These are phyloP conservation scores for Magnusiomyces sp. DNA, from an alignment of 1,139 yeast species.

Conservation along the genomic window DNA sequence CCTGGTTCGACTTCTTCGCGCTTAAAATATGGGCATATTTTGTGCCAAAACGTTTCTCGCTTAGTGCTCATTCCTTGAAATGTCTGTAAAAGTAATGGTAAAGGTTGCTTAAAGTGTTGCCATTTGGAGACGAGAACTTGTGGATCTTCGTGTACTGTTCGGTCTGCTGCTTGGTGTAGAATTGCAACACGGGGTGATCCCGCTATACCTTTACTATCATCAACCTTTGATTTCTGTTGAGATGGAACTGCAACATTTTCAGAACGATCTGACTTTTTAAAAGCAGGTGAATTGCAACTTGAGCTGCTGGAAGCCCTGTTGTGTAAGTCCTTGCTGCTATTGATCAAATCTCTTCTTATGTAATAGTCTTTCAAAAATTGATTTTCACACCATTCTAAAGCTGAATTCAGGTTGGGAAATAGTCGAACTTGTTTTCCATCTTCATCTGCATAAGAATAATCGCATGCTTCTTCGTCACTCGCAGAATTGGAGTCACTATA, in stretches of 20 bases:
- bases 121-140: conserved; percentile 23
- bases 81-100: conserved; percentile 60
- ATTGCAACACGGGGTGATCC: conserved; percentile 62
- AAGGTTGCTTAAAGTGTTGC: conserved; percentile 44
- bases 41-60: conserved; percentile 59
- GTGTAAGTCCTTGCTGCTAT: conserved; percentile 21
- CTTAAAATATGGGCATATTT: conserved; percentile 45
- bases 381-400: conserved; percentile 96
- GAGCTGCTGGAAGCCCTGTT: conserved; percentile 1
- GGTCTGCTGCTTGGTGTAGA: conserved; percentile 54
- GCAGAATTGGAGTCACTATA: background rate
- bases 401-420: conserved; percentile 71
- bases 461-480: conserved; percentile 7
- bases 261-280: background rate
- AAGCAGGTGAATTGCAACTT: background rate
- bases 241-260: background rate
- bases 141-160: conserved; percentile 38
- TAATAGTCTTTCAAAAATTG: conserved; percentile 67
- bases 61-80: conserved; percentile 57
- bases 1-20: conserved; percentile 44
- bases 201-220: conserved; percentile 1
- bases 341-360: conserved; percentile 28
- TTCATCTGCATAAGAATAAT: conserved; percentile 18
- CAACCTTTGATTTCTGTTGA: background rate
- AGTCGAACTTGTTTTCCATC: conserved; percentile 40